Base-by-base conservation (phyloP, 2,329 filamentous ascomycete genomes). In the Fusarium abutilonis region DNA sequence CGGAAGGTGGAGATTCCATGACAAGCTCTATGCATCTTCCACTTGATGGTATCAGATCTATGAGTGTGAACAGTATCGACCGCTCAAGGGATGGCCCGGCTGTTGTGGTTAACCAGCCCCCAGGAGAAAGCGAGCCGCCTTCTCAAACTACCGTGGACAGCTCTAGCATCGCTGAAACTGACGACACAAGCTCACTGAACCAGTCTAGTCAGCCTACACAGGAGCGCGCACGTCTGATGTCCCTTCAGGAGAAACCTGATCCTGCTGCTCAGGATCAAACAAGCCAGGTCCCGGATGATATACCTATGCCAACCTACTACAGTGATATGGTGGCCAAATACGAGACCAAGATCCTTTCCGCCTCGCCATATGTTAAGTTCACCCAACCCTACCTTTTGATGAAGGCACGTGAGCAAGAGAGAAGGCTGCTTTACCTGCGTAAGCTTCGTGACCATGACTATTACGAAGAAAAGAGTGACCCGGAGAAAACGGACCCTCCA, bases 281-380 rank as follows among this genome's bases (percentile, higher is more conserved):
- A 31, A 82, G 79, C 47, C 84, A 88, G 40, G 82, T 91, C 5
- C 89, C 89, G 4, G 91, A 94, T 67, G 89, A 94, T 73, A 82
- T 92, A 36, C 91, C 92, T 1, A 91, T 92, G 80, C 92, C 94
- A 4, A 96, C 91, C 1, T 97, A 93, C 71, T 98, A 98, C 73
- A 93, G 93, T 72, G 92, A 97, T 72, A 92, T 97, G 83, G 93
- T 98, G 34, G 89, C 92, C 54, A 94, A 96, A 70, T 93, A 96
- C 70, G 88, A 96, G 71, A 97, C 93, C 6, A 96, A 94, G 72
- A 90, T 99, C 40, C 80, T 99, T 6, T 99, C 96, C 2, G 92
- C 93, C 1, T 99, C 95, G 0, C 95, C 95, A 0, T 98, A 97
- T 72, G 95, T 99, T 64, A 94, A 92, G 71, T 99, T 98, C 72